Conservation (phyloP, 495 filamentous ascomycete genomes). For the Barbatosphaeria neglecta region DNA sequence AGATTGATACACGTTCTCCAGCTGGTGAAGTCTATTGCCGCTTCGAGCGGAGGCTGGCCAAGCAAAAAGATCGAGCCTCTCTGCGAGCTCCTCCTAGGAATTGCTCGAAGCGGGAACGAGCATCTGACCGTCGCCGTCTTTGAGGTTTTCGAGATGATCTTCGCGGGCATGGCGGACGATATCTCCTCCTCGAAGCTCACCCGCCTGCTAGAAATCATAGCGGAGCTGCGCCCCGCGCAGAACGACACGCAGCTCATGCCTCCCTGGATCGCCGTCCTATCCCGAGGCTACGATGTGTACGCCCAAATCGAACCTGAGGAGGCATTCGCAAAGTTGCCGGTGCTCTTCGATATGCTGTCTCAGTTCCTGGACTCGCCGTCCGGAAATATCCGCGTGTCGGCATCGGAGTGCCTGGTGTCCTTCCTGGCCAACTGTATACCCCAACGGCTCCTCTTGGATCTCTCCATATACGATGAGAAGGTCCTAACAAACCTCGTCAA, state of each 20-base stretch:
- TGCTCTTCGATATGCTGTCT: constrained; percentile 64
- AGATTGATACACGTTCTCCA: constrained; percentile 83
- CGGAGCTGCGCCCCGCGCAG: constrained; percentile 75
- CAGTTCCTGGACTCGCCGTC: constrained; percentile 74
- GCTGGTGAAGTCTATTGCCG: constrained; percentile 75
- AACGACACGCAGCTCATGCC: constrained; percentile 88
- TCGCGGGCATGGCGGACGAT: constrained; percentile 78
- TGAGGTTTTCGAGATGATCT: constrained; percentile 93
- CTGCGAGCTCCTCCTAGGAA: constrained; percentile 77
- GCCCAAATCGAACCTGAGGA: constrained; percentile 74
- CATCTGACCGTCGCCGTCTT: constrained; percentile 93
- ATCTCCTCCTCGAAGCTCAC: constrained; percentile 80
- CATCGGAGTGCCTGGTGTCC: constrained; percentile 88
- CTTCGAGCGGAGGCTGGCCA: constrained; percentile 89
- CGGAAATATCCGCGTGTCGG: constrained; percentile 83
- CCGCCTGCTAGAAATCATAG: constrained; percentile 71
- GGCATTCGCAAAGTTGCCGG: constrained; percentile 78
- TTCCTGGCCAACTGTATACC: constrained; percentile 84
- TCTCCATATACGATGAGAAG: constrained; percentile 81
- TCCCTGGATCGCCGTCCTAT: constrained; percentile 91
- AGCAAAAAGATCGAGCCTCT: constrained; percentile 86
- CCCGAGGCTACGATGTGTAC: constrained; percentile 86
- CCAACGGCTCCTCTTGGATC: constrained; percentile 63
- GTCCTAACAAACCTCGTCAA: constrained; percentile 63
- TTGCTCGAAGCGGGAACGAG: constrained; percentile 80